Evolutionary conservation across 2,329 filamentous ascomycete genomes (phyloP).

Genomic region (Cercospora janseana): DNA sequence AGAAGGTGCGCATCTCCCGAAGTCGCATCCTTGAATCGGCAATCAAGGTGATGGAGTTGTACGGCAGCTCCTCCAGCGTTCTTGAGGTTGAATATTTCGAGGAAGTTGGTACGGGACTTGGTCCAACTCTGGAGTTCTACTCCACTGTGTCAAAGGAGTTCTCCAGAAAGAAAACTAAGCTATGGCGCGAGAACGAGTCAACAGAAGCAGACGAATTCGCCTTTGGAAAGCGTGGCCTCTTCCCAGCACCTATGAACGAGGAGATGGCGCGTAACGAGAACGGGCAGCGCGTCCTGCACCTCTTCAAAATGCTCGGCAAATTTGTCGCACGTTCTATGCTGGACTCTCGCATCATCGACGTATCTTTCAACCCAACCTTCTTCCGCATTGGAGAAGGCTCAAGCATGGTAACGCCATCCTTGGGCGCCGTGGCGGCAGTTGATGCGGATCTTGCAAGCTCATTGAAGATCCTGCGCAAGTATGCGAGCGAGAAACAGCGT

Average conservation of each 20-base stretch:
- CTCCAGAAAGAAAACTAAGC: slow-evolving; percentile 91
- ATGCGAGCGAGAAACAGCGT: slow-evolving; percentile 75
- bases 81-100: slow-evolving; percentile 98
- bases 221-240: slow-evolving; percentile 78
- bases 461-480: slow-evolving; percentile 81
- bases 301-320: slow-evolving; percentile 92
- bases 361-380: slow-evolving; percentile 96
- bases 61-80: slow-evolving; percentile 93
- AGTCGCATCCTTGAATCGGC: slow-evolving; percentile 95
- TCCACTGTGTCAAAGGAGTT: slow-evolving; percentile 97
- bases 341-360: slow-evolving; percentile 94
- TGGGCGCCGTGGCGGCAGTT: slow-evolving; percentile 85
- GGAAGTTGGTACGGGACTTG: slow-evolving; percentile 92
- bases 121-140: slow-evolving; percentile 95
- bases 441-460: slow-evolving; percentile 84
- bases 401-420: slow-evolving; percentile 69
- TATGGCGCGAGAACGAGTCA: slow-evolving; percentile 90
- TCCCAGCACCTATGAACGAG: slow-evolving; percentile 84
- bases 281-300: slow-evolving; percentile 80
- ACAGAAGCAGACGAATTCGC: slow-evolving; percentile 74
- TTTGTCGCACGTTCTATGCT: slow-evolving; percentile 98
- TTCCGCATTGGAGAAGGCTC: slow-evolving; percentile 83
- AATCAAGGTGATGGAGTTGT: slow-evolving; percentile 97
- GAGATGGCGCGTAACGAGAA: slow-evolving; percentile 71
- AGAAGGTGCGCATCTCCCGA: slow-evolving; percentile 96